Evolutionary conservation across 2,329 filamentous ascomycete genomes (phyloP), one percentile per base, ranked within the genome.

Genomic region (Ophiostoma sp.): DNA sequence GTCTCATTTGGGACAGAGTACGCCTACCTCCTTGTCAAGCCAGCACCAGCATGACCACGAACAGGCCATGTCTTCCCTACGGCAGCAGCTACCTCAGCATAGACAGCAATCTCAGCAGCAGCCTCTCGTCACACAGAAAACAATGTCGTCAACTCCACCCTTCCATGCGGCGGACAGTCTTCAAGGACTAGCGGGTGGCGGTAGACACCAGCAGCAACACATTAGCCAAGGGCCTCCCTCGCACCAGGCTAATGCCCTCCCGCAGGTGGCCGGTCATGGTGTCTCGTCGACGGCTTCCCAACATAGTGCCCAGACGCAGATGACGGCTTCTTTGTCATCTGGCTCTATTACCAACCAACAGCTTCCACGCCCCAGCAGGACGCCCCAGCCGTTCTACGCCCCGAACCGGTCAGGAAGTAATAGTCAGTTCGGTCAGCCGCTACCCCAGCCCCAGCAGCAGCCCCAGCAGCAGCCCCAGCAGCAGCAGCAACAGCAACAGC

Each of bases 311-410:
- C 71, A 75, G 62, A 65, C 74, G 8, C 76, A 77, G 62, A 68
- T 73, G 27, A 41, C 67, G 27, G 74, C 68, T 4, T 66, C 70
- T 3, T 11, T 74, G 31, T 41, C 52, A 0, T 60, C 73, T 13
- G 67, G 68, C 31, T 71, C 74, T 33, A 66, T 75, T 10, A n/a
- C 72, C 5, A 23, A 72, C n/a, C 76, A 76, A 39, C 74, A 76
- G 48, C 71, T 75, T 3, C 72, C 72, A 0, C 73, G 70, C 4
- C 71, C 72, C 1, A 72, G 31, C 44, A 71, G 70, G 36, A 52
- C 69, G 27, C 52, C 71, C 1, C 72, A 72, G 52, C 23, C 73
- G 17, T 67, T 70, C 13, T 74, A 72, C 62, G 39, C 72, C 1
- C 65, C 65, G 13, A 69, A 23, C 33, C 41, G 71, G 7, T 10